These are phyloP conservation scores for Clavispora asparagi DNA, from an alignment of 805 yeast species.

Conservation along the genomic window DNA sequence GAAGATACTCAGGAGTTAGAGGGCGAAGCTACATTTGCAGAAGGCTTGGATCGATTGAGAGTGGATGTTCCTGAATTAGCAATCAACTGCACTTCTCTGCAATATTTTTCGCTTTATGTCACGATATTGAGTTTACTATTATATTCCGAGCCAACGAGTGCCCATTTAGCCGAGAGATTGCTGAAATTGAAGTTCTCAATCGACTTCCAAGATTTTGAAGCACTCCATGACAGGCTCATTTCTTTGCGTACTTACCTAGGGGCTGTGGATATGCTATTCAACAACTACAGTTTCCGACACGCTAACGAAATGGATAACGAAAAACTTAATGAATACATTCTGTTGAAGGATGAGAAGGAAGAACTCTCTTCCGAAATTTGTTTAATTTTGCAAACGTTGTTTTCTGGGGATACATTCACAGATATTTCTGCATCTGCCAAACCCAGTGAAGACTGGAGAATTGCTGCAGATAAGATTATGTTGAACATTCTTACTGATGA, in stretches of 20 bases:
- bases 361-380: conserved; percentile 30
- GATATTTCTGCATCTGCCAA: conserved; percentile 7
- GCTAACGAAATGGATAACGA: conserved; percentile 43
- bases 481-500: conserved; percentile 39
- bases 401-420: conserved; percentile 27
- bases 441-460: conserved; percentile 28
- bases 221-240: conserved; percentile 44
- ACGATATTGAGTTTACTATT: conserved; percentile 60
- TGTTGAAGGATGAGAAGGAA: conserved; percentile 29
- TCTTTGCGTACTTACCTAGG: conserved; percentile 45
- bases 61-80: conserved; percentile 68
- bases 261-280: conserved; percentile 36
- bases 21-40: conserved; percentile 1
- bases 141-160: conserved; percentile 68
- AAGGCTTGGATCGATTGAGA: conserved; percentile 34
- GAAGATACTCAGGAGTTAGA: conserved; percentile 3
- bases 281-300: conserved; percentile 47
- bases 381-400: conserved; percentile 31
- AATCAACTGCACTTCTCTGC: conserved; percentile 66
- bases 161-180: conserved; percentile 51
- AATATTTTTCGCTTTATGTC: conserved; percentile 62
- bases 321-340: conserved; percentile 39
- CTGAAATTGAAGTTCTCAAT: conserved; percentile 65
- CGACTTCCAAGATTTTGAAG: conserved; percentile 57
- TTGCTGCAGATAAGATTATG: conserved; percentile 36